Base-by-base conservation (phyloP, 1,139 yeast genomes). In the Groenewaldozyma sp. region DNA sequence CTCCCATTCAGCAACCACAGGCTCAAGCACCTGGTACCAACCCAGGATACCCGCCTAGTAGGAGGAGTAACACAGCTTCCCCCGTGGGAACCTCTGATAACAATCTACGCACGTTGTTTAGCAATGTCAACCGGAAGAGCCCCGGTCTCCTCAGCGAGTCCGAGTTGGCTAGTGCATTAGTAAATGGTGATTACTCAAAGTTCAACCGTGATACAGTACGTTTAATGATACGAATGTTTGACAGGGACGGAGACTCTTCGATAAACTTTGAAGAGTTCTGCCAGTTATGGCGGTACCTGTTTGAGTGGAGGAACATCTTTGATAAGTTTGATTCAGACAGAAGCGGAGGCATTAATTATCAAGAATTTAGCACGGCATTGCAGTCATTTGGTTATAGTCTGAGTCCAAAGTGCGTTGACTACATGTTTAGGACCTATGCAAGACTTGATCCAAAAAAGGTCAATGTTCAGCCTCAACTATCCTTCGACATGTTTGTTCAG, bases 401-500 rank as follows among this genome's bases (percentile, higher is more conserved):
- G 40, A 74, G 79, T 41, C 71, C 75, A 26, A 78, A 75, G 50
- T 70, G 78, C 49, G 79, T 78, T 14, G 65, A 75, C 41, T 77
- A 73, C 54, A 63, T 80, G 41, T 81, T 79, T 54, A 75, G 68
- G 46, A 73, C 71, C 44, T 80, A 78, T 54, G 71, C 80, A 28
- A 59, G 69, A 52, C 49, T 58, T 45, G 54, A 64, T 54, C 48
- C 65, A 31, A 24, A 31, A 2, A 59, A 61, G 31, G 7, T 9
- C 18, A 18, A 29, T 29, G 70, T 70, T 37, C 58, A 73, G 47
- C 78, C 78, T 18, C 78, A 74, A 47, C 67, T 84, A 58, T 78
- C 82, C 46, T 86, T 84, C 58, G 95, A 86, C 59, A 72, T 78
- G 57, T 84, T 84, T 60, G 87, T 84, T 34, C 94, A 84, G 55